Conservation (phyloP, 108 stramenopile genomes). For the Stephanodiscus triporus region DNA sequence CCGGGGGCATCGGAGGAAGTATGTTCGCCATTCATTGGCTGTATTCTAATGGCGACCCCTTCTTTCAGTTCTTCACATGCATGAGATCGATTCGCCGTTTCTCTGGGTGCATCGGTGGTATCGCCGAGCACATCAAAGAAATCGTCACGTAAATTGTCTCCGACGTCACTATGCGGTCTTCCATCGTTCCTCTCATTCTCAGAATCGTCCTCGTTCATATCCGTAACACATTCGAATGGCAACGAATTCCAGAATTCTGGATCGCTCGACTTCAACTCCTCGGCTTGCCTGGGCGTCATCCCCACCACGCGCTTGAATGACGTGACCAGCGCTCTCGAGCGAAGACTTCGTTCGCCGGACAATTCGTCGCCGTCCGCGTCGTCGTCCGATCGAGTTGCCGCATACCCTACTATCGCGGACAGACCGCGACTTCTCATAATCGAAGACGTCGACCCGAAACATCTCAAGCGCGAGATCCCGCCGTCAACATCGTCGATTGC, state of each 20-base stretch:
- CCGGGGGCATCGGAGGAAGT: neutral
- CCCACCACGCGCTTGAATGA: slow-evolving; percentile 75
- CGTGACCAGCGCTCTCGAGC: slow-evolving; percentile 31
- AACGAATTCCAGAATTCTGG: slow-evolving; percentile 56
- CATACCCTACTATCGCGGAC: slow-evolving; percentile 48
- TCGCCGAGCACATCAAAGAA: slow-evolving; percentile 43
- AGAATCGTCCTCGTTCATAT: slow-evolving; percentile 35
- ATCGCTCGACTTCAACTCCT: slow-evolving; percentile 44
- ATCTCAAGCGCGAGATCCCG: too few relatives aligned
- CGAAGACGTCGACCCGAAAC: neutral
- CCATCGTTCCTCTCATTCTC: slow-evolving; percentile 6
- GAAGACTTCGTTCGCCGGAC: neutral
- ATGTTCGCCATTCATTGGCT: slow-evolving; percentile 18
- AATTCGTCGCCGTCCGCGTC: slow-evolving; percentile 16
- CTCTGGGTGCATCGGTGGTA: neutral
- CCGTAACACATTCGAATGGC: slow-evolving; percentile 38
- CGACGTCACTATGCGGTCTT: neutral
- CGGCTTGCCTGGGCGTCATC: slow-evolving; percentile 46
- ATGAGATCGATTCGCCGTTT: neutral
- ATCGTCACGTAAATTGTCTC: neutral
- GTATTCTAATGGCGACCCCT: slow-evolving; percentile 41
- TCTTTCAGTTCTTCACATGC: slow-evolving; percentile 11
- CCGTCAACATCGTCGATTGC: slow-evolving; percentile 15
- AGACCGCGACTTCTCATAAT: slow-evolving; percentile 23
- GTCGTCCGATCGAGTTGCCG: slow-evolving; percentile 10